Base-by-base conservation (phyloP, 768 basidiomycete species). In the Boletus rex-veris region DNA sequence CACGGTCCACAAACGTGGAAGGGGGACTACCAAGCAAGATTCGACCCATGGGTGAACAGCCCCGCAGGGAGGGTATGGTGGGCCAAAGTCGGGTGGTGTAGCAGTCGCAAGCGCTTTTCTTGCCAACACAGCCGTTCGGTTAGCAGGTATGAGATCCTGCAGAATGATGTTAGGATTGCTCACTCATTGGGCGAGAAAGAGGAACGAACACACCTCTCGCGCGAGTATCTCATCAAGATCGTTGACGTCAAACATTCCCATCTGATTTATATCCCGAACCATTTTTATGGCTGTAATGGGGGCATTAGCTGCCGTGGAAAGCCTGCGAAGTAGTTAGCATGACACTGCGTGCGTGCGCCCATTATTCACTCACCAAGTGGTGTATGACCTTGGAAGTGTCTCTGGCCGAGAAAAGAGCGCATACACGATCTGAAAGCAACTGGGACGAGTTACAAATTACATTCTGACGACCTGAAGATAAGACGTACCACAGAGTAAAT, bases 351-450 rank as follows among this genome's bases (percentile, higher is more conserved):
- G 37, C 15, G 24, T 7, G 35, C 12, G 4, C 30, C 24, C 15
- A 15, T 45, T 41, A 45, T 45, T 35, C 5, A 11, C 78, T 42
- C 55, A 91, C 92, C 92, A 96, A 38, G 67, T 69, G 21, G 74
- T 77, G 61, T 96, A 96, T 14, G 87, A 86, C 45, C 73, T 73
- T n/a, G 90, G 84, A 21, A 96, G 80, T 4, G 92, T 92, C 54
- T 94, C 91, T 16, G 90, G 92, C 38, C 88, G 78, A 36, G 90
- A 66, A 28, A 92, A 73, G 63, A 83, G 88, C 3, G 77, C 85
- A 64, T 91, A 94, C 66, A 92, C 72, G 66, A 98, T 96, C 69
- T 96, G 93, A 4, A 84, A 86, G 60, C 85, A 94, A 15, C 89
- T 90, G 19, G 9, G 26, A 47, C 40, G 5, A 10, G 39, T 52